Evolutionary conservation across 2,329 filamentous ascomycete genomes (phyloP).

Genomic region (Calycina marina): DNA sequence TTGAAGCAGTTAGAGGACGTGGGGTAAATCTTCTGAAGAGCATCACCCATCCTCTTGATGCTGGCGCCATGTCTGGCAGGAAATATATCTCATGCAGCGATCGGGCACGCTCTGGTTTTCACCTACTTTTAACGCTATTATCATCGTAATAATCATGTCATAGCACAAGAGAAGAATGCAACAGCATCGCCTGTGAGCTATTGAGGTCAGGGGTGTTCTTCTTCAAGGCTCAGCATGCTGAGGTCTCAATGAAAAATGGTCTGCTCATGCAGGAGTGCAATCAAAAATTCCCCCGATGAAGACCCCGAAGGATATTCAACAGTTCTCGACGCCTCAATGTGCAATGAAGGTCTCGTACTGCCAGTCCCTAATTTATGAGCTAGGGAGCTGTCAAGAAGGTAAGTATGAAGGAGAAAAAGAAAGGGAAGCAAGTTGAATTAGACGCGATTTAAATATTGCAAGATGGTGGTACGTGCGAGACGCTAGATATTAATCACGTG

Average conservation of each 20-base stretch:
- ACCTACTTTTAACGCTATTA: no score
- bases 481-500: background rate
- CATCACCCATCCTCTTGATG: constrained; percentile 17
- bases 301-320: constrained; percentile 23
- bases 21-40: constrained; percentile 9
- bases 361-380: constrained; percentile 21
- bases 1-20: constrained; percentile 3
- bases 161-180: no score
- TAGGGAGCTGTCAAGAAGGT: constrained; percentile 25
- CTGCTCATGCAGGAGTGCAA: constrained; percentile 10
- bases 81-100: no score
- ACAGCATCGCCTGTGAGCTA: no score
- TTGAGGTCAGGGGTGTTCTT: no score
- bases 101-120: no score
- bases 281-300: constrained; percentile 24
- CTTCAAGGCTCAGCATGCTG: background rate
- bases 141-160: no score
- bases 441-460: constrained; percentile 1
- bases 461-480: background rate
- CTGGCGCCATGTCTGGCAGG: constrained; percentile 17
- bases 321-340: constrained; percentile 35
- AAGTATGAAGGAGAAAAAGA: constrained; percentile 22
- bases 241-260: background rate
- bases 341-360: constrained; percentile 37
- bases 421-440: background rate